Conservation (phyloP, 1,284 basidiomycete genomes). For the Rhodotorula glutinis region DNA sequence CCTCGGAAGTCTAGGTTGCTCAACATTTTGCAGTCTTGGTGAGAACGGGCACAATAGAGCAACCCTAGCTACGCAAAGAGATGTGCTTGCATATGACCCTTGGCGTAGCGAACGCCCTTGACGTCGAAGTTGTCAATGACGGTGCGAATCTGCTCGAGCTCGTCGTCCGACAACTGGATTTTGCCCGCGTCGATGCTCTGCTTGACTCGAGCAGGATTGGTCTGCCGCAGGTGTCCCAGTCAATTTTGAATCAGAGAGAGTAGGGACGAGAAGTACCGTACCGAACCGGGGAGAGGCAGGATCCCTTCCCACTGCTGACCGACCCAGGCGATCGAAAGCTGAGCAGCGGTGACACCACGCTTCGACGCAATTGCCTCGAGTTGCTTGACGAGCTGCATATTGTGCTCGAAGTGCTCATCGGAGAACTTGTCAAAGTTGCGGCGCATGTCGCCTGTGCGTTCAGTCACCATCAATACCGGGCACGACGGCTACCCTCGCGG, state of each 20-base stretch:
- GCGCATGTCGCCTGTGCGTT: constrained; percentile 39
- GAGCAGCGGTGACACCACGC: constrained; percentile 56
- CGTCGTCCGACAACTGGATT: constrained; percentile 39
- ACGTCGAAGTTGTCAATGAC: constrained; percentile 31
- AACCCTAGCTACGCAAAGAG: constrained; percentile 3
- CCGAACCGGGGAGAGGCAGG: constrained; percentile 49
- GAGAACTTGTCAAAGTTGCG: constrained; percentile 47
- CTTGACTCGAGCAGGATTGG: constrained; percentile 44
- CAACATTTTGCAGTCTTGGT: too few relatives aligned
- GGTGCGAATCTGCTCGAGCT: constrained; percentile 41
- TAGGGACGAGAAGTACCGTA: constrained; percentile 21
- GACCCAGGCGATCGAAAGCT: constrained; percentile 63
- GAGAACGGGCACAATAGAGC: too few relatives aligned
- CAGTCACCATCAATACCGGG: too few relatives aligned
- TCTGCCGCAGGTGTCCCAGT: constrained; percentile 19
- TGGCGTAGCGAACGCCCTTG: constrained; percentile 37
- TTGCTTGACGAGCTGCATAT: constrained; percentile 56
- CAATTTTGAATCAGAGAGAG: not conserved
- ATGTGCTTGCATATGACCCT: constrained; percentile 18
- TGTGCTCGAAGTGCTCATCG: constrained; percentile 59
- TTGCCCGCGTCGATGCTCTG: constrained; percentile 45
- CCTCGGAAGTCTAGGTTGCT: too few relatives aligned
- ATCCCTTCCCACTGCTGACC: constrained; percentile 54
- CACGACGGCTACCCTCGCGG: too few relatives aligned
- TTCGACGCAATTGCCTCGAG: constrained; percentile 54